These are phyloP conservation scores for Hypoxylon subgilvum DNA, from an alignment of 495 filamentous ascomycete species.

Conservation along the genomic window DNA sequence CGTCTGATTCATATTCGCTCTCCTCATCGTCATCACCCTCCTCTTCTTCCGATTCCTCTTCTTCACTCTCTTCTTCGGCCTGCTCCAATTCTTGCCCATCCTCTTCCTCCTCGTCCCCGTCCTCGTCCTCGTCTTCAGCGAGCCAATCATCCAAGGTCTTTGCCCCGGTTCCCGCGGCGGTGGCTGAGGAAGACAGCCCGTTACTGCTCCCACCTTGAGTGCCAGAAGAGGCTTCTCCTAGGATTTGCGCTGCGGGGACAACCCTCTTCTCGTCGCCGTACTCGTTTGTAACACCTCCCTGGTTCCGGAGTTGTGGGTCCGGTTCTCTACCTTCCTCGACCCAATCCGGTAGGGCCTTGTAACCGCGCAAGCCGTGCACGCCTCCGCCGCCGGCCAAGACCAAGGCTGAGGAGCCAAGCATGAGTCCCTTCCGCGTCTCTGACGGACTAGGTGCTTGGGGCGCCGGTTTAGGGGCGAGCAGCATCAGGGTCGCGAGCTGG, in stretches of 20 bases:
- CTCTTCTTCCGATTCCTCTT: conserved; percentile 59
- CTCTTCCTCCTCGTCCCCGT: conserved; percentile 27
- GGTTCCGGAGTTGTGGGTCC: conserved; percentile 71
- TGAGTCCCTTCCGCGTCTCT: conserved; percentile 73
- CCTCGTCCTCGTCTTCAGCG: conserved; percentile 65
- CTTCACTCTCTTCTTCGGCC: conserved; percentile 54
- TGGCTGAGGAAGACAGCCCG: conserved; percentile 58
- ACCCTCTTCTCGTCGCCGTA: conserved; percentile 49
- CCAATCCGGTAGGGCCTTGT: conserved; percentile 82
- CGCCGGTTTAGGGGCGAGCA: conserved; percentile 92
- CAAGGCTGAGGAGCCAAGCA: conserved; percentile 82
- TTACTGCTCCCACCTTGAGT: conserved; percentile 53
- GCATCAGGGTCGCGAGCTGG: conserved; percentile 85
- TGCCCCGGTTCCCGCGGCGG: conserved; percentile 48
- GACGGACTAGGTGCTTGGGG: conserved; percentile 86
- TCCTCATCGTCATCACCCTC: conserved; percentile 61
- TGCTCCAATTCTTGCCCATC: too few species aligned
- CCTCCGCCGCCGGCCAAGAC: conserved; percentile 78
- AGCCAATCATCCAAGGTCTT: conserved; percentile 93
- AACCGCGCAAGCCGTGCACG: conserved; percentile 72
- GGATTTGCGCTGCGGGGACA: conserved; percentile 66
- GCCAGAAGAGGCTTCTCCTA: conserved; percentile 64
- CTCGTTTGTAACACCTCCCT: conserved; percentile 40
- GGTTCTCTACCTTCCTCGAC: conserved; percentile 81
- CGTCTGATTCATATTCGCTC: conserved; percentile 49